Base-by-base conservation (phyloP, 129 eudicot species). In the Helichrysum umbraculigerum region DNA sequence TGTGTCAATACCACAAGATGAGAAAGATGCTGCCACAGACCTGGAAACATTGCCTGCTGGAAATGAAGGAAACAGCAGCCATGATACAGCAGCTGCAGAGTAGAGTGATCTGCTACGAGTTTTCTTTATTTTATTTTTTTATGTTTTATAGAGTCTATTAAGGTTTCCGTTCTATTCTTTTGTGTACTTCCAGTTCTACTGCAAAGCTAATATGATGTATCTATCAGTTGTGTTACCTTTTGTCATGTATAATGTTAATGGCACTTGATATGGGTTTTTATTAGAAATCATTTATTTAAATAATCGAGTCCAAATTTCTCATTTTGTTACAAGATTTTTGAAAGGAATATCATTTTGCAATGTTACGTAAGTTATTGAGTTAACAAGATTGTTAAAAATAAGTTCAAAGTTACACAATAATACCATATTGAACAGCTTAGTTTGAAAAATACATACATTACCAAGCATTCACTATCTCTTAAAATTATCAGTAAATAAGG, bases 11-110 rank as follows among this genome's bases (percentile, higher is more conserved):
- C 81, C 87, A 16, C 81, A 78, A 79, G 86, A 83, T 12, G 87
- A 75, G 73, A 90, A 83, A 73, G 86, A 84, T 57, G 81, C 81
- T 71, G 78, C 83, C 32, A 78, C 85, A 0, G 86, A 87, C 78
- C 68, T 78, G 41, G 85, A 33, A 41, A 83, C 88, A 2, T 80
- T 89, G 64, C 88, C 85, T n/a, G 62, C 12, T 29, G 66, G 57
- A 67, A 69, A 20, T 8, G 89, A 70, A 66, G 86, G 68, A n/a
- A 83, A 65, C 78, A 83, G 61, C 77, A 57, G 35, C 50, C 75
- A 70, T 62, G 81, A 83, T 64, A 80, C 83, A 21, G 88, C 86
- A 42, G 81, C 80, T 47, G 86, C 91, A 22, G 68, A 86, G 81
- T 80, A 75, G 83, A 42, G 28, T 65, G 4, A 37, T 21, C 12